Conservation (phyloP, 2,329 filamentous ascomycete species). For the Epicoccum nigrum region DNA sequence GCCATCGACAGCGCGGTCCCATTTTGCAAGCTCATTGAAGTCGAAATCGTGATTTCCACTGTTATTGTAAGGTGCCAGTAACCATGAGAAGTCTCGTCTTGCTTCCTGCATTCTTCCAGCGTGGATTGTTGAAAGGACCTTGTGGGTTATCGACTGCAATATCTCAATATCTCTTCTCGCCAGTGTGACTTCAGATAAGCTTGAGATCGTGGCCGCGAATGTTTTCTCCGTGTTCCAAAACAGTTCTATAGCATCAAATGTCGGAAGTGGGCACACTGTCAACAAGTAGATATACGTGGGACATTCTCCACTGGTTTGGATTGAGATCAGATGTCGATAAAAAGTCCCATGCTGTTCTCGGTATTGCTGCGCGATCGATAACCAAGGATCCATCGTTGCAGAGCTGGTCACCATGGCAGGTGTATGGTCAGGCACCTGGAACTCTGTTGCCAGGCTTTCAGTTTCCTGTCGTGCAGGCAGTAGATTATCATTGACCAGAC, state of each 20-base stretch:
- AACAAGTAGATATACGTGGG: conserved; percentile 32
- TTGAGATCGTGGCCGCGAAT: conserved; percentile 27
- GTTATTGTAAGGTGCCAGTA: conserved; percentile 36
- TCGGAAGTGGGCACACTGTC: conserved; percentile 28
- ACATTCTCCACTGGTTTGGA: conserved; percentile 18
- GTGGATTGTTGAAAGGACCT: conserved; percentile 34
- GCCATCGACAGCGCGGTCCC: conserved; percentile 22
- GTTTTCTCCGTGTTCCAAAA: conserved; percentile 41
- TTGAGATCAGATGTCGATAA: conserved; percentile 26
- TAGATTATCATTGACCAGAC: conserved; percentile 78
- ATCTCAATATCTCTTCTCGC: conserved; percentile 22
- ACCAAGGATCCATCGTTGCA: conserved; percentile 42
- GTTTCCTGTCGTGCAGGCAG: conserved; percentile 62
- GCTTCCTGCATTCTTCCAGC: conserved; percentile 27
- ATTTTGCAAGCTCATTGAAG: conserved; percentile 21
- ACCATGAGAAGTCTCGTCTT: conserved; percentile 37
- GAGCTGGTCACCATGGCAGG: conserved; percentile 35
- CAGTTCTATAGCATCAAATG: conserved; percentile 27
- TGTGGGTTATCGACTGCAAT: conserved; percentile 34
- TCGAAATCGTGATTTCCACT: conserved; percentile 7
- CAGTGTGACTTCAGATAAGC: conserved; percentile 16
- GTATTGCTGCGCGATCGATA: conserved; percentile 20
- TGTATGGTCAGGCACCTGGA: conserved; percentile 31
- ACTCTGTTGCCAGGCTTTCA: conserved; percentile 27
- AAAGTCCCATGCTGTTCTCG: conserved; percentile 22